These are phyloP conservation scores for Colletotrichum gigasporum DNA, from an alignment of 2,329 filamentous ascomycete species.

Conservation along the genomic window DNA sequence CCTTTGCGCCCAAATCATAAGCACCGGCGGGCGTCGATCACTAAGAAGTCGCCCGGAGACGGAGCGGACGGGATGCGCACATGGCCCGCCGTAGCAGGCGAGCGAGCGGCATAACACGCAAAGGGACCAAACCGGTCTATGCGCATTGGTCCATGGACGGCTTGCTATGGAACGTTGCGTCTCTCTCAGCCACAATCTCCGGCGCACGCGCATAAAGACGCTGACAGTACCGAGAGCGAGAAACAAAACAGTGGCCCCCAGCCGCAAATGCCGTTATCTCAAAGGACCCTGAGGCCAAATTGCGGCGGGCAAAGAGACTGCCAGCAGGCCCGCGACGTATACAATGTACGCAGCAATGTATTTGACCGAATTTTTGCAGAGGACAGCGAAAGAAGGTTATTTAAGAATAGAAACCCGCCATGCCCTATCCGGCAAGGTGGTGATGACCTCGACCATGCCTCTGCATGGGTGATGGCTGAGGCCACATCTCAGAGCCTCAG, in stretches of 20 bases:
- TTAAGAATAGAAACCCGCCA: constrained; percentile 31
- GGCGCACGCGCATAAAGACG: neutral
- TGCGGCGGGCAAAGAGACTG: neutral
- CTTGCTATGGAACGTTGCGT: constrained; percentile 29
- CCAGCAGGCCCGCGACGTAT: too few relatives aligned
- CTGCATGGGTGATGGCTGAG: constrained; percentile 9
- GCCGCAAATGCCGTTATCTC: constrained; percentile 9
- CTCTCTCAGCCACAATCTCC: constrained; percentile 11
- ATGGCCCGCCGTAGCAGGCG: neutral
- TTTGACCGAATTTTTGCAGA: constrained; percentile 10
- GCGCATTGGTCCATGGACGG: neutral
- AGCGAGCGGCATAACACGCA: neutral
- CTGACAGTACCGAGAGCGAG: constrained; percentile 4
- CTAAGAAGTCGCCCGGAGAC: neutral
- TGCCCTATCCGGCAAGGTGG: constrained; percentile 18
- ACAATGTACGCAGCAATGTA: too few relatives aligned
- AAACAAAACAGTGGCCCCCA: neutral
- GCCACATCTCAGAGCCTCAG: constrained; percentile 13
- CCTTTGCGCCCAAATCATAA: neutral
- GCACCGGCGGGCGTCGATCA: constrained; percentile 3
- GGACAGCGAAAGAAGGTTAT: constrained; percentile 31
- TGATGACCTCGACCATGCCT: constrained; percentile 14
- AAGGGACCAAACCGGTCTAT: neutral
- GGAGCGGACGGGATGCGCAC: neutral
- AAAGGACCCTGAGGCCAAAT: constrained; percentile 18